Percentiles rank a stretch among this genome's conserved stretches.
Conservation (phyloP, 2,329 filamentous ascomycete species). For the Chalaropsis ovoidea region DNA sequence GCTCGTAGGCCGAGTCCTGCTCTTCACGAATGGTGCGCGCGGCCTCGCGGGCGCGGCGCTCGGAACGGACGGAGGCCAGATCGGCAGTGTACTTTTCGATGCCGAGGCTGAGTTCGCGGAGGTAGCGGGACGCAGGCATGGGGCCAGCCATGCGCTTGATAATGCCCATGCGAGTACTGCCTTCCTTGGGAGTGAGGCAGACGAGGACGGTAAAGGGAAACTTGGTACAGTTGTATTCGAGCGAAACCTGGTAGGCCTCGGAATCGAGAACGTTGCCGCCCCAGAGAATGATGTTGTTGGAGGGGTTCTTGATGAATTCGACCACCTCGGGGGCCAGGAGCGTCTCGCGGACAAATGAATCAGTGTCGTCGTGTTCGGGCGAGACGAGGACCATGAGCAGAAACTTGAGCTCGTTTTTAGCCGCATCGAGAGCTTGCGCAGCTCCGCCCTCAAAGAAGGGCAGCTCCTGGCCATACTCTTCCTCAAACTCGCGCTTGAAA, state of each 20-base stretch:
- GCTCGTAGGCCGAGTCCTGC: constrained; percentile 89
- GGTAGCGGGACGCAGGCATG: constrained; percentile 57
- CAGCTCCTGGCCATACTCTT: constrained; percentile 69
- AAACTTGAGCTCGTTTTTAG: constrained; percentile 86
- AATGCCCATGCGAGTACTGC: constrained; percentile 81
- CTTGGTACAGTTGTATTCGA: constrained; percentile 77
- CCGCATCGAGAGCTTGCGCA: constrained; percentile 78
- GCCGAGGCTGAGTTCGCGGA: constrained; percentile 62
- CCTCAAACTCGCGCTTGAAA: constrained; percentile 88
- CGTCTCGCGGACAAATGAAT: constrained; percentile 69
- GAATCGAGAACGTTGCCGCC: constrained; percentile 85
- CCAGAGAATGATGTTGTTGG: constrained; percentile 80
- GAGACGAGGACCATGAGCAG: constrained; percentile 80
- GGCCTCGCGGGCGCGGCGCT: constrained; percentile 69
- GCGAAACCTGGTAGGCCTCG: constrained; percentile 88
- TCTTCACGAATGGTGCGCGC: constrained; percentile 72
- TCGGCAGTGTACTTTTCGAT: constrained; percentile 68
- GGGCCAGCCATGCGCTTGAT: constrained; percentile 68
- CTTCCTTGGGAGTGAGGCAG: constrained; percentile 75
- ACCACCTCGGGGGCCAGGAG: constrained; percentile 66
- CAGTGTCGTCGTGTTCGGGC: constrained; percentile 88
- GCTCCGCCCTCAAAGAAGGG: constrained; percentile 83
- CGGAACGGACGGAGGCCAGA: constrained; percentile 61
- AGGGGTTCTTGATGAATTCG: constrained; percentile 60
- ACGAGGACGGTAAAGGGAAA: constrained; percentile 84